Evolutionary conservation across 1,139 yeast species (phyloP), one percentile per base, ranked within the genome.

Genomic region (Taphrina sp.): DNA sequence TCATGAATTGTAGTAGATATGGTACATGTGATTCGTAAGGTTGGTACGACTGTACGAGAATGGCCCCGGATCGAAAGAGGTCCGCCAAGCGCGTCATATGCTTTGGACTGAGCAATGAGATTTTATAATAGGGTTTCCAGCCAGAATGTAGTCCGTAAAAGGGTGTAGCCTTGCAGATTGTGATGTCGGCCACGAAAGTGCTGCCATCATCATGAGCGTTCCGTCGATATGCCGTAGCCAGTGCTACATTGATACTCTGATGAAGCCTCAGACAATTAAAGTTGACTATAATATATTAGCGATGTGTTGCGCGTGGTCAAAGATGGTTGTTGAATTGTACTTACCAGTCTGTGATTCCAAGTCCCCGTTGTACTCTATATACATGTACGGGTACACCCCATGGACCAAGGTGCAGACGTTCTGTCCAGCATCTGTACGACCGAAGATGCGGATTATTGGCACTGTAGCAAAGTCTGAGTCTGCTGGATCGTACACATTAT

Each of bases 21-120:
- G 96, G 94, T 10, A 92, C 75, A 66, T 92, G 97, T 0, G 90
- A 76, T 64, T 92, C 98, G 65, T 74, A 86, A 0, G 82, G 79
- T 49, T 80, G 81, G 19, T 68, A 58, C 0, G 63, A 54, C 12
- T 60, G 60, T 1, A 73, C 72, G 41, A 71, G 63, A 2, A 81
- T 66, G 7, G 69, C 69, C 0, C 82, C 82, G 29, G 75, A 79
- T 33, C 81, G 70, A 7, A 88, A 67, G 28, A 88, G 65, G 56
- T 79, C 82, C 0, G 85, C 73, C n/a, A 88, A 68, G 53, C 86
- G 74, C 1, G 78, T 71, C 36, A 76, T 73, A 63, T 80, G 79
- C 2, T 76, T 67, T 0, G 95, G 95, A 57, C 83, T 81, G 8
- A 85, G 67, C 19, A 88, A 67, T 39, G 80, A 77, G 2, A 92